Percentiles rank a stretch among this genome's conserved stretches.
These are phyloP conservation scores for Basipetospora sp. DNA, from an alignment of 2,329 filamentous ascomycete species.

Conservation along the genomic window DNA sequence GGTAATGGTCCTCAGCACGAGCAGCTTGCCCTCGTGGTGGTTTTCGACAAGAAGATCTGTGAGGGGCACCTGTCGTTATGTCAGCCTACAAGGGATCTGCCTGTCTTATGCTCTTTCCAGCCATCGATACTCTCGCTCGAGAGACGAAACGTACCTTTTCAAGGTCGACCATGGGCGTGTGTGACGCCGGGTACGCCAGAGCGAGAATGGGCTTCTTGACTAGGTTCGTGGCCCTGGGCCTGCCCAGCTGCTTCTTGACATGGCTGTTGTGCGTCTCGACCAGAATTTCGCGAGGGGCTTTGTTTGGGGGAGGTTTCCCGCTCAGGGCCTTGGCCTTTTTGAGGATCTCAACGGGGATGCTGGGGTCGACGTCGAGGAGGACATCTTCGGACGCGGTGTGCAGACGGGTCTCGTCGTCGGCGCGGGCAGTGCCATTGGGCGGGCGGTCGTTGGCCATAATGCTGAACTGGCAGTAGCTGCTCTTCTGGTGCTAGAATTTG, in stretches of 20 bases:
- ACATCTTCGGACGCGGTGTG: conserved; percentile 12
- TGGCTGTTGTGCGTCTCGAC: conserved; percentile 11
- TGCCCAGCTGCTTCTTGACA: conserved; percentile 5
- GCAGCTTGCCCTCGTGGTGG: conserved; percentile 19
- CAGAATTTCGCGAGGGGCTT: conserved; percentile 7
- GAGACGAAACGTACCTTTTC: conserved; percentile 7
- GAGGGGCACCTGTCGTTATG: conserved; percentile 14
- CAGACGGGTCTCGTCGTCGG: conserved; percentile 8
- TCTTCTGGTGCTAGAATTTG: background rate
- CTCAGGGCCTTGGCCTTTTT: conserved; percentile 11
- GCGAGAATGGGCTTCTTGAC: conserved; percentile 14
- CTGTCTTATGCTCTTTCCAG: background rate
- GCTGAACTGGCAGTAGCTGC: background rate
- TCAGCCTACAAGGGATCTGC: too few relatives aligned
- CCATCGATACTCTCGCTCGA: too few relatives aligned
- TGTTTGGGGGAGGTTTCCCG: conserved; percentile 10
- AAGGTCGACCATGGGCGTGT: conserved; percentile 7
- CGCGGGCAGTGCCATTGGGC: background rate
- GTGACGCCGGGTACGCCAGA: conserved; percentile 11
- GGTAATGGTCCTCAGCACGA: conserved; percentile 18
- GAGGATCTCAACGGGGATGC: conserved; percentile 11
- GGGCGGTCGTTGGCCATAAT: conserved; percentile 3
- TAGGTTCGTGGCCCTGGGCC: conserved; percentile 10
- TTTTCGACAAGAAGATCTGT: conserved; percentile 17
- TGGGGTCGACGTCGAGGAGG: conserved; percentile 12